These are phyloP conservation scores for Colletotrichum gigasporum DNA, from an alignment of 2,329 filamentous ascomycete species.

Conservation along the genomic window DNA sequence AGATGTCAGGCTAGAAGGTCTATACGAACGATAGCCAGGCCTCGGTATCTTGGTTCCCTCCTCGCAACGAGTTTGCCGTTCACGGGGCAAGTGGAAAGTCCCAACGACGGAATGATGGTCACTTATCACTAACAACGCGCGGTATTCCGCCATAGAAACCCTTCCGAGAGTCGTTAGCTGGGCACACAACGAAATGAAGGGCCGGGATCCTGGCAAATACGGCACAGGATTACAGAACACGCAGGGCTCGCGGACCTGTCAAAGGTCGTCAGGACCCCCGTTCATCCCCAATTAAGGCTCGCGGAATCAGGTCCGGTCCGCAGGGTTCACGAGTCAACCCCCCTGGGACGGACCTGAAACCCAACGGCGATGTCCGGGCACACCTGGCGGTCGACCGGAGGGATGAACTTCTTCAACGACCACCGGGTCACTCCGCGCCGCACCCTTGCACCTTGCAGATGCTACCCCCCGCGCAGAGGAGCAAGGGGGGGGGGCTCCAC, in stretches of 20 bases:
- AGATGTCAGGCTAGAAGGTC: no score
- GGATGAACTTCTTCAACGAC: background rate
- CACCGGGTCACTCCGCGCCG: conserved; percentile 3
- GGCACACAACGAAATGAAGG: background rate
- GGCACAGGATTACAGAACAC: background rate
- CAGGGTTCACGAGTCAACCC: conserved; percentile 19
- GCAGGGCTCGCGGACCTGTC: background rate
- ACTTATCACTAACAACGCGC: no score
- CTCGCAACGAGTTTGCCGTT: no score
- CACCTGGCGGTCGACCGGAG: background rate
- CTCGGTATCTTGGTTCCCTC: no score
- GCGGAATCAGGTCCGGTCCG: background rate
- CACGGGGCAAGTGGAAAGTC: no score
- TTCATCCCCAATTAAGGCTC: conserved; percentile 4
- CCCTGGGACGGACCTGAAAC: background rate
- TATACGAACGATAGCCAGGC: no score
- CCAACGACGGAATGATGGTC: no score
- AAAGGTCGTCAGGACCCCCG: background rate
- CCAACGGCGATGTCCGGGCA: background rate
- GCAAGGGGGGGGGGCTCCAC: background rate
- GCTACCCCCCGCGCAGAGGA: background rate
- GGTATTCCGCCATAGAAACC: no score
- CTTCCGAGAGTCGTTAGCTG: background rate
- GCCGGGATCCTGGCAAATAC: conserved; percentile 1
- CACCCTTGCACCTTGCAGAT: conserved; percentile 10